A percentile compares a stretch with the other conserved stretches of the same genome.
These are phyloP conservation scores for Astrephomene gubernaculifera DNA, from an alignment of 139 green algal species.

Conservation along the genomic window DNA sequence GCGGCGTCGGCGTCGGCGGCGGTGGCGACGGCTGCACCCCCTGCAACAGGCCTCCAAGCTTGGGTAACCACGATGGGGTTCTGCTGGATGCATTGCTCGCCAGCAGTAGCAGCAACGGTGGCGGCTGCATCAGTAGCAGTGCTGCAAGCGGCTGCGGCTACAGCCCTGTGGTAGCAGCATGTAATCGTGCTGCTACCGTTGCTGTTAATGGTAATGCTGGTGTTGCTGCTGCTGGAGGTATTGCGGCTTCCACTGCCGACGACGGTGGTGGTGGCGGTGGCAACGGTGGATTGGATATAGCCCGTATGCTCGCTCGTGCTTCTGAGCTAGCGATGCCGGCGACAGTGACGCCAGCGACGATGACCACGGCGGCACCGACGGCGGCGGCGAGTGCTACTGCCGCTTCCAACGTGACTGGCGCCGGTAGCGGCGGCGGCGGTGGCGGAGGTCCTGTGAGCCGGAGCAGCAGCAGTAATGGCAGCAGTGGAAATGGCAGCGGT, in stretches of 20 bases:
- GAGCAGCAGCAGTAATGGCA: background rate
- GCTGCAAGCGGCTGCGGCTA: background rate
- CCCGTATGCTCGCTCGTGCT: constrained; percentile 6
- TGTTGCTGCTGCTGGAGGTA: too few species aligned
- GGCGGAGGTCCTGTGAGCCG: background rate
- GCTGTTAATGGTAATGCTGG: too few species aligned
- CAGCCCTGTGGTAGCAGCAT: background rate
- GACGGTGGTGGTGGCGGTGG: background rate
- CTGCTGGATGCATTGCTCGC: background rate
- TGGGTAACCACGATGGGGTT: background rate
- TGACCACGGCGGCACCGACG: background rate
- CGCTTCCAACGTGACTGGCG: background rate
- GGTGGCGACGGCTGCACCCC: background rate
- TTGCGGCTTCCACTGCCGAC: background rate
- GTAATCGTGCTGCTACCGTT: background rate
- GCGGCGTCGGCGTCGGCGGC: background rate
- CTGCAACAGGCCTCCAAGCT: background rate
- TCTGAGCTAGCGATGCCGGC: constrained; percentile 5
- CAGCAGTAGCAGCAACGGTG: background rate
- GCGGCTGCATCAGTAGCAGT: background rate
- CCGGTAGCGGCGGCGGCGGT: background rate
- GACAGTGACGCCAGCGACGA: background rate
- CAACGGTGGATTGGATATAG: constrained; percentile 18
- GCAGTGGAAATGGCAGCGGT: background rate
- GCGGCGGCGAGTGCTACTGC: background rate